Percentiles rank a stretch among this genome's conserved stretches.
Evolutionary conservation across 495 filamentous ascomycete species (phyloP).

Genomic region (Aspergillus campestris): DNA sequence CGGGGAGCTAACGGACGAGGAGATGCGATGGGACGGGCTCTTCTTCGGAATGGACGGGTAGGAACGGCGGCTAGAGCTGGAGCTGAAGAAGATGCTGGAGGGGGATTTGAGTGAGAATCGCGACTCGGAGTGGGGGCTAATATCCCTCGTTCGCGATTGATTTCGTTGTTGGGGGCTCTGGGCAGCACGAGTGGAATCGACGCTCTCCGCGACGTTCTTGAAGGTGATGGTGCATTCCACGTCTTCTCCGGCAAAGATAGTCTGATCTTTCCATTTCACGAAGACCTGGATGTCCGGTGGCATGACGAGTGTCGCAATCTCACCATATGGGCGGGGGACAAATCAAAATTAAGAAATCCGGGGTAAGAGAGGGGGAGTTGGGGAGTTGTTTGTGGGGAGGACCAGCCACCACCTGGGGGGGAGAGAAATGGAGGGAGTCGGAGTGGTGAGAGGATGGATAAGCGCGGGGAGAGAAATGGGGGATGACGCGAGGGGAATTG

Average conservation of each 20-base stretch:
- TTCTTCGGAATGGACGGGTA: constrained; percentile 26
- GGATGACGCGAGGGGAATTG: too few species aligned
- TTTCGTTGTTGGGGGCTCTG: constrained; percentile 38
- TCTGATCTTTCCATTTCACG: constrained; percentile 83
- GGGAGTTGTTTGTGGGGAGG: constrained; percentile 3
- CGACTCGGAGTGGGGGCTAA: constrained; percentile 31
- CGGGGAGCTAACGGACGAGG: constrained; percentile 39
- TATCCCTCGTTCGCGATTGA: constrained; percentile 32
- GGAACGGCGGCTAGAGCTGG: constrained; percentile 27
- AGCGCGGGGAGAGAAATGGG: neutral
- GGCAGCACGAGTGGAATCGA: constrained; percentile 25
- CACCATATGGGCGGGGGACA: constrained; percentile 29
- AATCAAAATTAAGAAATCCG: constrained; percentile 11
- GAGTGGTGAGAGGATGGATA: neutral
- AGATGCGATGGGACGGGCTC: constrained; percentile 31
- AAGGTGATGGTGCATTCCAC: constrained; percentile 94
- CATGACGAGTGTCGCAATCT: constrained; percentile 32
- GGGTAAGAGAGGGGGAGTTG: constrained; percentile 4
- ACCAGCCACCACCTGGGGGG: constrained; percentile 15
- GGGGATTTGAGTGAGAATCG: constrained; percentile 36
- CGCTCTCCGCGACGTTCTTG: constrained; percentile 64
- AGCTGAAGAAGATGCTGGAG: constrained; percentile 29
- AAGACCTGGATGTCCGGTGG: constrained; percentile 79
- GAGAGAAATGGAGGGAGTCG: neutral
- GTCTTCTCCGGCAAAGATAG: constrained; percentile 90